Evolutionary conservation across 345 rosid species (phyloP), one percentile per base, ranked within the genome.

Genomic region (Populus ilicifolia): DNA sequence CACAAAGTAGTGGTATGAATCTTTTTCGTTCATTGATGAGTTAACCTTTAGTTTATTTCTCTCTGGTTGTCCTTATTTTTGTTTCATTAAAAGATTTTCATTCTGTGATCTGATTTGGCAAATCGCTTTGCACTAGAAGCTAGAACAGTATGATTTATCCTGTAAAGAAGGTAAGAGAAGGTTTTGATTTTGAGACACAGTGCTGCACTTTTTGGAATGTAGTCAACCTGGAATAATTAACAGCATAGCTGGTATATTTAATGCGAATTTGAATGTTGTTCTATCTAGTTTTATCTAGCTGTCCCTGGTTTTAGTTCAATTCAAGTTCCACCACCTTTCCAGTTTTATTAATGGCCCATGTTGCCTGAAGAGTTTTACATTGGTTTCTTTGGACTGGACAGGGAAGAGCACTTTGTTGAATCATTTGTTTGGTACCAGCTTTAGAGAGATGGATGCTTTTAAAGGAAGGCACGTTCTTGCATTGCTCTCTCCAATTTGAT

Each of bases 361-460:
- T 44, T 39, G 11, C 43, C 9, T 21, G 39, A 76, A 63, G 67
- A 72, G 66, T 79, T 82, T 85, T 29, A 77, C 71, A 25, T 68
- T 80, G 72, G 48, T 80, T 80, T 79, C 67, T 78, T 68, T 84
- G 72, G 71, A 84, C 21, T 72, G 77, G 70, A 77, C 94, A 96
- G 99, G 99, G 74, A 96, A 96, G 91, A 96, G 99, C 87, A 96
- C 98, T 17, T 85, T 96, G 54, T 83, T 96, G 76, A 96, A 96
- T 84, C 72, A 96, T 87, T 89, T 96, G 85, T 96, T 96, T 79
- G 77, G 81, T 52, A 96, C 99, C 79, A 96, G 91, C 77, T 96
- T 96, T 77, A 89, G 95, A 76, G 98, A 96, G 88, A 96, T 96
- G 99, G 98, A 96, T 88, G 98, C 99, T 46, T 96, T 90, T 89